A percentile compares a stretch with the other conserved stretches of the same genome.
These are phyloP conservation scores for Panicum virgatum DNA, from an alignment of 202 grass and related monocot genomes.

Conservation along the genomic window DNA sequence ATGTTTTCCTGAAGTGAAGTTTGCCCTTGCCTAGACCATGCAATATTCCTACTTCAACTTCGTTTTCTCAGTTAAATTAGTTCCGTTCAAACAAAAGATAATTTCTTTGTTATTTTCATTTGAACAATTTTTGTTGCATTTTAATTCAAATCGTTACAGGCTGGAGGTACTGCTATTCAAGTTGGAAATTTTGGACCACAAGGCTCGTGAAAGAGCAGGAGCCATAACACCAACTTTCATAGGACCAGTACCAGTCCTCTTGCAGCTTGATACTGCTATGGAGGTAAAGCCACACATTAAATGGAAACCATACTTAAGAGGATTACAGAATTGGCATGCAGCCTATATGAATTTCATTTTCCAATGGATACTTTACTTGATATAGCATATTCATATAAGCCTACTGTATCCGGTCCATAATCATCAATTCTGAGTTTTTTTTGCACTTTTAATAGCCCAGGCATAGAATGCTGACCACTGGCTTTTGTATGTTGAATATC, in stretches of 20 bases:
- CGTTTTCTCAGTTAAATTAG: neutral
- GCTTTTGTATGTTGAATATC: neutral
- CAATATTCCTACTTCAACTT: neutral
- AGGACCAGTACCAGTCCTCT: slow-evolving; percentile 81
- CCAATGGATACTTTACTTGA: neutral
- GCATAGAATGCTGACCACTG: neutral
- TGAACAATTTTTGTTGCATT: slow-evolving; percentile 1
- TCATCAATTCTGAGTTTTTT: slow-evolving; percentile 14
- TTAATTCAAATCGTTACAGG: slow-evolving; percentile 53
- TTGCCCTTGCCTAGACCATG: neutral
- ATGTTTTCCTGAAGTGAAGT: too few relatives aligned
- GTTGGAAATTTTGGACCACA: slow-evolving; percentile 95
- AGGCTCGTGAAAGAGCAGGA: slow-evolving; percentile 95
- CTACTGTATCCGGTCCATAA: neutral
- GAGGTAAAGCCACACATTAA: slow-evolving; percentile 65
- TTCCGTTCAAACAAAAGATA: neutral
- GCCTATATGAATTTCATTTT: slow-evolving; percentile 7
- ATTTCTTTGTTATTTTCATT: neutral
- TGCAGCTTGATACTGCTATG: slow-evolving; percentile 83
- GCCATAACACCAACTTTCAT: slow-evolving; percentile 77
- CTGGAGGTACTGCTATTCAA: slow-evolving; percentile 94
- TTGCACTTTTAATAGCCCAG: slow-evolving; percentile 26
- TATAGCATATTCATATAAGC: neutral
- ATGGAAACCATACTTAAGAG: slow-evolving; percentile 10
- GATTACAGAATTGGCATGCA: too few relatives aligned